Evolutionary conservation across 345 rosid genomes (phyloP).

Genomic region (Rhizophora apiculata): DNA sequence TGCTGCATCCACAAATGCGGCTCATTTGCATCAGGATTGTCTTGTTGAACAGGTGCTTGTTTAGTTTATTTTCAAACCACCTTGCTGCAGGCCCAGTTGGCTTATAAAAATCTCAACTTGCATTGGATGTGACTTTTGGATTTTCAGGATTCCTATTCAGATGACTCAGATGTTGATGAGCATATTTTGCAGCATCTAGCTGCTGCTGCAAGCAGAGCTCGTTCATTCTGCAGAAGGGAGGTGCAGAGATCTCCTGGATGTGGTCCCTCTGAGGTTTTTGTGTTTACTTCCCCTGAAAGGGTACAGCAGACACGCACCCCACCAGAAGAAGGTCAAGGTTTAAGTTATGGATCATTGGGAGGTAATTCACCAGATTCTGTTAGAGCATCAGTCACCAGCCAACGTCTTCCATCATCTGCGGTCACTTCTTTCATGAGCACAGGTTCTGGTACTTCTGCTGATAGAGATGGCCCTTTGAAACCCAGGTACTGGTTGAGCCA

Average conservation of each 20-base stretch:
- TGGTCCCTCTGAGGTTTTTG: conserved; percentile 34
- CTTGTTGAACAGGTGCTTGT: conserved; percentile 50
- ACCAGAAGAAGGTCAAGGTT: conserved; percentile 23
- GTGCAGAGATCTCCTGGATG: conserved; percentile 39
- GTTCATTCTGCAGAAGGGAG: conserved; percentile 51
- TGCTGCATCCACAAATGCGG: conserved; percentile 20
- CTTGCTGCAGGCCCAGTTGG: conserved; percentile 1
- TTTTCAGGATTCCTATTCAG: conserved; percentile 54
- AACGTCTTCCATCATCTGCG: conserved; percentile 25
- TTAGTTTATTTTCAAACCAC: conserved; percentile 11
- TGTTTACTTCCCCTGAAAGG: conserved; percentile 28
- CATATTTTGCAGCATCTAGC: background rate
- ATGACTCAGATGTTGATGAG: conserved; percentile 17
- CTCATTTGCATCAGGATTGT: conserved; percentile 28
- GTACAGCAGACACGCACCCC: conserved; percentile 16
- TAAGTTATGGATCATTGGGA: conserved; percentile 28
- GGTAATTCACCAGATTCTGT: conserved; percentile 28
- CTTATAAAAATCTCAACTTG: background rate
- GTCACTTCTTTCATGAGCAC: conserved; percentile 20
- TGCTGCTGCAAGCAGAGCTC: background rate
- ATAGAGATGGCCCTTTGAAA: conserved; percentile 32
- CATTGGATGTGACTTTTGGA: conserved; percentile 1
- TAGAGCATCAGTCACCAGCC: conserved; percentile 21
- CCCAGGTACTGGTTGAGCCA: conserved; percentile 40
- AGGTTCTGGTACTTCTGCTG: conserved; percentile 27